phyloP scores from a whole-genome alignment of 768 basidiomycete species.

The Serendipita sp. region DNA sequence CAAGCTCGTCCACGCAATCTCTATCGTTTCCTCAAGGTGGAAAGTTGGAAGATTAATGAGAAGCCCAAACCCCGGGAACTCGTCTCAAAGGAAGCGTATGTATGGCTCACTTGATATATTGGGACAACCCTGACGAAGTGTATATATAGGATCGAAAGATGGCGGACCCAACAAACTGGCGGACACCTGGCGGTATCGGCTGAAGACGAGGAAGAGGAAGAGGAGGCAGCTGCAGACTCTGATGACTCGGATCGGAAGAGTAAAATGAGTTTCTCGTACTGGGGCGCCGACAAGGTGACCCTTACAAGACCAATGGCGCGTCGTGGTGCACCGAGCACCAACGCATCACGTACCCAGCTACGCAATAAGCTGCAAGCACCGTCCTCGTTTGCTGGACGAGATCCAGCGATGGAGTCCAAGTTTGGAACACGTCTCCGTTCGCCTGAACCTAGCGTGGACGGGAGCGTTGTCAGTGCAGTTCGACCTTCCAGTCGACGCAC shows the following conservation, averaged over 20 bases:
- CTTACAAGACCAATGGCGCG: slow-evolving; percentile 64
- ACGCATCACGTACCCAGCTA: slow-evolving; percentile 9
- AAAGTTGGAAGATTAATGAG: slow-evolving; percentile 74
- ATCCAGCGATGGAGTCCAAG: slow-evolving; percentile 83
- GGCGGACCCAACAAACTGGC: slow-evolving; percentile 50
- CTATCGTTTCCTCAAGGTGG: slow-evolving; percentile 87
- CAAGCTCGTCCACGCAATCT: slow-evolving; percentile 78
- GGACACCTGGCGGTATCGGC: slow-evolving; percentile 58
- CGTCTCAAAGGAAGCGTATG: slow-evolving; percentile 84
- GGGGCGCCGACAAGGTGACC: slow-evolving; percentile 84
- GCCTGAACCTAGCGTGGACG: slow-evolving; percentile 37
- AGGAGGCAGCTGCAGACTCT: slow-evolving; percentile 42
- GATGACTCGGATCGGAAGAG: slow-evolving; percentile 80
- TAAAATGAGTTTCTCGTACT: slow-evolving; percentile 90
- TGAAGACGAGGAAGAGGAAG: slow-evolving; percentile 30
- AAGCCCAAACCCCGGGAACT: slow-evolving; percentile 62
- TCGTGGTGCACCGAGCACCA: slow-evolving; percentile 20
- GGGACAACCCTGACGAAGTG: slow-evolving; percentile 10
- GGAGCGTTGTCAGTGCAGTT: slow-evolving; percentile 21
- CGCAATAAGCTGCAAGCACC: slow-evolving; percentile 12
- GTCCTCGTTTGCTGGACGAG: slow-evolving; percentile 25
- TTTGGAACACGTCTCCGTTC: slow-evolving; percentile 75
- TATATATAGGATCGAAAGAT: slow-evolving; percentile 25
- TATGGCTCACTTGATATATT: slow-evolving; percentile 11
- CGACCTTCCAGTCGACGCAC: slow-evolving; percentile 3